Conservation (phyloP, 257 asterid species). For the Fraxinus anomala region DNA sequence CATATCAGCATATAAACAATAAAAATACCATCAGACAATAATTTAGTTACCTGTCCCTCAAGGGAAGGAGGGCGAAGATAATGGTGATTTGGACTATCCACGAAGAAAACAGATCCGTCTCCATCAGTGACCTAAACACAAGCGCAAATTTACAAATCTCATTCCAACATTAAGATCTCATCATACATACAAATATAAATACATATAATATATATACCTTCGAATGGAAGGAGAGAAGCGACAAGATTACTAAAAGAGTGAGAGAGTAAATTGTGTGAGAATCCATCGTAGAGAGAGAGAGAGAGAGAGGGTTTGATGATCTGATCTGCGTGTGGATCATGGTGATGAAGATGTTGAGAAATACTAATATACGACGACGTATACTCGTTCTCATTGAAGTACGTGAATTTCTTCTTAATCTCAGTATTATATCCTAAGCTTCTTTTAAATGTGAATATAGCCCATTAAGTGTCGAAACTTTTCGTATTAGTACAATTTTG, state of each 20-base stretch:
- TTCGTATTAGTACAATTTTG: not conserved
- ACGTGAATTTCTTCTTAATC: not conserved
- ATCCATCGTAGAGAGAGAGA: conserved; percentile 39
- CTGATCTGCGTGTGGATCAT: not conserved
- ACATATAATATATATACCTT: conserved; percentile 40
- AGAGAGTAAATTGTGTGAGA: conserved; percentile 2
- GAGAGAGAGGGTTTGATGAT: conserved; percentile 11
- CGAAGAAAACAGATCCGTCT: conserved; percentile 57
- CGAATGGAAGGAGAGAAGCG: conserved; percentile 30
- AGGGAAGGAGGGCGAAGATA: conserved; percentile 54
- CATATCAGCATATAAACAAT: not conserved
- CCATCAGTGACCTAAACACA: conserved; percentile 51
- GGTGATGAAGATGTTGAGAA: not conserved
- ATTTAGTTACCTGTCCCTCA: conserved; percentile 32
- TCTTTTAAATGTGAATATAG: not conserved
- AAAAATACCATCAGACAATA: not conserved
- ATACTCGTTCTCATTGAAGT: not conserved
- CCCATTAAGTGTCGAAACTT: not conserved
- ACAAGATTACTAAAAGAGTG: conserved; percentile 37
- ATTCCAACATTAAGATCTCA: conserved; percentile 25
- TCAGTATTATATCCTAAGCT: not conserved
- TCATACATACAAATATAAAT: conserved; percentile 1
- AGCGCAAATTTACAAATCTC: not conserved
- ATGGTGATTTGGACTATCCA: conserved; percentile 59
- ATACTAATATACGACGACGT: not conserved